These are phyloP conservation scores for Bremia lactucae DNA, from an alignment of 352 stramenopile genomes.

Conservation along the genomic window DNA sequence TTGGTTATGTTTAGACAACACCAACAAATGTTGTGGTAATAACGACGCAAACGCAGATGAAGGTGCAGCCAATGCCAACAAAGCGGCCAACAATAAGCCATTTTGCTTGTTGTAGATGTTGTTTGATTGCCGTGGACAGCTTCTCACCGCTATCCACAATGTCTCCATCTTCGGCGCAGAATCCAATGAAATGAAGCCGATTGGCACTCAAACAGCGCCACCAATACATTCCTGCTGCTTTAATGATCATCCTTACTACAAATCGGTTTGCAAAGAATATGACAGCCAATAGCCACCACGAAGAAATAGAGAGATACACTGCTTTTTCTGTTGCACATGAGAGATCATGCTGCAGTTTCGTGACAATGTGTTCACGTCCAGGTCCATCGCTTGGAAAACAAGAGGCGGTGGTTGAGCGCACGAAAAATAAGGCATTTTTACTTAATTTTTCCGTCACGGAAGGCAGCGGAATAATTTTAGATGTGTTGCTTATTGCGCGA, in stretches of 20 bases:
- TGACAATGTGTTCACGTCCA: conserved; percentile 11
- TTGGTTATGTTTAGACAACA: conserved; percentile 6
- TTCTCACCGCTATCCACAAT: conserved; percentile 25
- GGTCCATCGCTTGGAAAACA: conserved; percentile 14
- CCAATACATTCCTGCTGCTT: conserved; percentile 29
- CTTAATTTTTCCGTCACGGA: conserved; percentile 8
- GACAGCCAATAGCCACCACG: conserved; percentile 56
- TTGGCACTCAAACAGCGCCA: conserved; percentile 48
- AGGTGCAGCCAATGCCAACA: conserved; percentile 14
- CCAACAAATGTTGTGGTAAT: conserved; percentile 11
- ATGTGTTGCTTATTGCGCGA: conserved; percentile 9
- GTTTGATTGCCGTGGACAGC: conserved; percentile 26
- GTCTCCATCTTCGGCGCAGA: conserved; percentile 37
- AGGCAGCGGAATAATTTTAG: conserved; percentile 3
- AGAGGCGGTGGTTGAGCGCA: conserved; percentile 9
- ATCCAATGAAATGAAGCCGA: conserved; percentile 44
- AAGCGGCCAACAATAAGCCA: conserved; percentile 32
- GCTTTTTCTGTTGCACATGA: conserved; percentile 41
- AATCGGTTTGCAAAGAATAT: conserved; percentile 37
- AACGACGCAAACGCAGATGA: conserved; percentile 9
- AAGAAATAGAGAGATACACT: conserved; percentile 46
- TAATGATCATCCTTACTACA: conserved; percentile 33
- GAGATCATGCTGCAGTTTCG: conserved; percentile 26
- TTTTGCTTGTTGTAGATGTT: conserved; percentile 27
- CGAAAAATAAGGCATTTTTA: conserved; percentile 10